Evolutionary conservation across 495 filamentous ascomycete species (phyloP).

Genomic region (Barbatosphaeria neglecta): DNA sequence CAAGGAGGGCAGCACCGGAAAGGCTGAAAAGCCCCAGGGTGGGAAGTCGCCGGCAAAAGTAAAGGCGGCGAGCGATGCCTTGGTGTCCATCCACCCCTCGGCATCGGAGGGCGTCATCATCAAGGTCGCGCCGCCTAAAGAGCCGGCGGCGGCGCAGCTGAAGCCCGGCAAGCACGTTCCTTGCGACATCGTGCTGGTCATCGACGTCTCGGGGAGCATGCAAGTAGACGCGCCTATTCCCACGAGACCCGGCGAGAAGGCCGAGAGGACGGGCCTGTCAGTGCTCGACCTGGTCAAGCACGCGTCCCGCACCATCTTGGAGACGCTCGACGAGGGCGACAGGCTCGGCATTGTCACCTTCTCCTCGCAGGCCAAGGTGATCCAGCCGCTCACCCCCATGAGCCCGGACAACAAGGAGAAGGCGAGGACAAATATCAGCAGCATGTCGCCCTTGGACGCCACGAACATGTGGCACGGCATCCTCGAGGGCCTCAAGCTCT

Average conservation of each 20-base stretch:
- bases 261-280: constrained; percentile 22
- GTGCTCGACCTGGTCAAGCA: constrained; percentile 35
- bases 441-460: constrained; percentile 8
- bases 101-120: constrained; percentile 21
- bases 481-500: constrained; percentile 19
- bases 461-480: constrained; percentile 37
- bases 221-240: constrained; percentile 15
- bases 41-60: background rate
- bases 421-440: constrained; percentile 17
- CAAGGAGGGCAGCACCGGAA: background rate
- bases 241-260: constrained; percentile 10
- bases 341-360: constrained; percentile 37
- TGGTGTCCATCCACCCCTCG: constrained; percentile 20
- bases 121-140: constrained; percentile 21
- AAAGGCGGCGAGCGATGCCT: background rate
- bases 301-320: constrained; percentile 30
- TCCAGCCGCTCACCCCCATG: constrained; percentile 27
- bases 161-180: constrained; percentile 22
- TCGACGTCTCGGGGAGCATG: constrained; percentile 37
- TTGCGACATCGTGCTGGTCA: constrained; percentile 35
- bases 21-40: background rate
- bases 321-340: constrained; percentile 25
- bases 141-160: constrained; percentile 8
- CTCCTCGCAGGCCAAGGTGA: constrained; percentile 9
- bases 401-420: constrained; percentile 16